Evolutionary conservation across 805 yeast genomes (phyloP), one percentile per base, ranked within the genome.

Genomic region (Yarrowia yakushimensis): DNA sequence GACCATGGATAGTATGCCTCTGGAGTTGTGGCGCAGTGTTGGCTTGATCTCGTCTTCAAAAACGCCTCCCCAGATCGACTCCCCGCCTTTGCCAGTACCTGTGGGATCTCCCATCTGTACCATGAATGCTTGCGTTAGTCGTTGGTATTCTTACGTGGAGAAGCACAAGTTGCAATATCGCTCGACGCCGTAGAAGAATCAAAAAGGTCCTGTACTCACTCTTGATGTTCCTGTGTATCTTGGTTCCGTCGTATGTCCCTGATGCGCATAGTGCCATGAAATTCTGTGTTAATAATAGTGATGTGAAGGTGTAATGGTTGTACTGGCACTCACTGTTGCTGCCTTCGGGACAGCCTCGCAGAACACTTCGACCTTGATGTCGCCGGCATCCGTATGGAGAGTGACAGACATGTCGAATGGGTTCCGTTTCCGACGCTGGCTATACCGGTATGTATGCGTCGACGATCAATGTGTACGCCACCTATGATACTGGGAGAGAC

Each of bases 1-100:
- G 67, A 96, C 97, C 97, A 90, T 90, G 39, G 94, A 86, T 69
- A 90, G 78, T 69, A 89, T 79, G 73, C 96, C 96, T 67, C 93
- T 86, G 73, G 81, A 83, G 77, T 81, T 83, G 77, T 90, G 96
- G 69, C 77, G 84, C 79, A 84, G 83, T 1, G 72, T 67, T 10
- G 70, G 67, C 30, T 67, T 60, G 46, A 72, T 69, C 50, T 73
- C 76, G 60, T 67, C 79, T 64, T 61, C 66, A 52, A 68, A 72
- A 63, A 68, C 65, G 15, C 70, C 69, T 15, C 72, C 72, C 78
- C 84, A 86, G 66, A 84, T 86, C 10, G 78, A 70, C 37, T 66
- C 69, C 12, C 76, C 76, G 6, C 76, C 76, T 41, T 72, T 67
- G 6, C 76, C 76, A 3, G 75, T 73, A 13, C 75, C 75, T 3